phyloP scores from a whole-genome alignment of 2,329 filamentous ascomycete species.

The Talaromyces sp. region DNA sequence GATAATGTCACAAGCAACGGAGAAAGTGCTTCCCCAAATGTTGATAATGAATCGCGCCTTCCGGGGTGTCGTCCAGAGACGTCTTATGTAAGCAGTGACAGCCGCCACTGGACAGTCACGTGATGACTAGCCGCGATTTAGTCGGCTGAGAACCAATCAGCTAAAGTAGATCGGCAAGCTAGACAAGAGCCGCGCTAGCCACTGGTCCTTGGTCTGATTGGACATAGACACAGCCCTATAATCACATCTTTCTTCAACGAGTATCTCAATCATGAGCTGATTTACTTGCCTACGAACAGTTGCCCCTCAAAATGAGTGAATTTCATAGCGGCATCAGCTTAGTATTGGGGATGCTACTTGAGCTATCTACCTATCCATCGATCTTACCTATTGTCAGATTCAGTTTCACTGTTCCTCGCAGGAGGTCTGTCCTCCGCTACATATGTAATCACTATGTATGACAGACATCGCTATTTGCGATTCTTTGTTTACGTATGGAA shows the following conservation, averaged over 20 bases:
- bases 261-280: neutral
- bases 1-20: neutral
- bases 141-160: neutral
- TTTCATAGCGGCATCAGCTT: no score
- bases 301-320: no score
- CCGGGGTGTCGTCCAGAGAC: neutral
- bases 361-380: neutral
- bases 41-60: neutral
- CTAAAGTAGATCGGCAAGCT: neutral
- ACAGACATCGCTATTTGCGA: neutral
- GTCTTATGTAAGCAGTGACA: neutral
- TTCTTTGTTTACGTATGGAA: neutral
- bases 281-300: no score
- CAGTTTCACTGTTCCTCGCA: neutral
- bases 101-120: neutral
- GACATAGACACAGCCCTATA: neutral
- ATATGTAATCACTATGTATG: no score
- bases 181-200: neutral
- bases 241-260: neutral
- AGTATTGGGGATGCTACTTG: neutral
- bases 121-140: neutral
- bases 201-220: neutral
- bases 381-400: neutral
- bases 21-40: neutral
- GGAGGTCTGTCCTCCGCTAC: no score